Base-by-base conservation (phyloP, 2,329 filamentous ascomycete species). In the Aspergillus brasiliensis region DNA sequence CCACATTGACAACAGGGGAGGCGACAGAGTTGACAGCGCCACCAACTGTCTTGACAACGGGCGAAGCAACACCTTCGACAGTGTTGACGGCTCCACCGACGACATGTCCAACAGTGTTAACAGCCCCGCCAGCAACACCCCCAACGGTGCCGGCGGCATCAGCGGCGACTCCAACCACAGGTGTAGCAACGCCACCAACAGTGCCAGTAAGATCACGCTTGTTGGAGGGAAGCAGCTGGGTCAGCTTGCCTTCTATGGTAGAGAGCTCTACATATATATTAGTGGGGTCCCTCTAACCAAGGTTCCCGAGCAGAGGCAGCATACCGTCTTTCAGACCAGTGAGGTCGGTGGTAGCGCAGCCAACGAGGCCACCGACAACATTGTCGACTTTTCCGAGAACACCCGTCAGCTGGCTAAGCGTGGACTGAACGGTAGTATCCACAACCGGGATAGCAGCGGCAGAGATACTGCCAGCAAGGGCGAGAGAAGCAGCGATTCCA, bases 401-500 rank as follows among this genome's bases (percentile, higher is more conserved):
- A 15, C 25, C 48, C 28, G 57, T 59, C 27, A 69, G 60, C 38
- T 62, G 56, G 38, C 13, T 57, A 28, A 66, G 55, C 31, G 61
- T 57, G 27, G 51, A 47, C 37, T 62, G 51, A 47, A 67, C 23
- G n/a, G 46, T 49, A 17, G 25, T 37, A 27, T 54, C 27, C 23
- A 56, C 56, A 28, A 51, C 38, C 52, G 74, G 73, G 28, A 76
- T 61, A 46, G 71, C 71, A 34, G 67, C 68, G 28, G 72, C 67
- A 40, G 68, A 70, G 48, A 67, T 69, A 61, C 68, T 59, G 62
- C 72, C 64, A 56, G 69, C 69, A 55, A 75, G 44, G 44, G 72
- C 72, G 25, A 76, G 63, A 37, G 73, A 69, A 56, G 70, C 57
- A 42, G 70, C 51, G 54, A 76, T 64, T 67, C 70, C 70, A 64